These are phyloP conservation scores for Podaxis sp. DNA, from an alignment of 768 basidiomycete species.

Conservation along the genomic window DNA sequence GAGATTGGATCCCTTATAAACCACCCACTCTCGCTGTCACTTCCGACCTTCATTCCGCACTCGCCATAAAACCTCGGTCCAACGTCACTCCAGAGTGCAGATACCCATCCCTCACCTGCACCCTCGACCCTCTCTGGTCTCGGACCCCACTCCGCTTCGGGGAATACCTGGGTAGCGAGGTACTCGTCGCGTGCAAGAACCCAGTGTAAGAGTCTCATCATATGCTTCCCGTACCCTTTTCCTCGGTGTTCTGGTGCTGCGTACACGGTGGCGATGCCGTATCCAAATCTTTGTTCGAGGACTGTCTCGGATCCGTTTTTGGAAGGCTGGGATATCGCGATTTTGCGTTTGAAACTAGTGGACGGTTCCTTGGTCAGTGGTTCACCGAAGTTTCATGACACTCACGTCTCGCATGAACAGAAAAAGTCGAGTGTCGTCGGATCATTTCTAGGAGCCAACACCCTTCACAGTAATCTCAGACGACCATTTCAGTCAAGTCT, in stretches of 20 bases:
- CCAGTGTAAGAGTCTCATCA: slow-evolving; percentile 65
- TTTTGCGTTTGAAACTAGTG: slow-evolving; percentile 32
- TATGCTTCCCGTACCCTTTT: slow-evolving; percentile 58
- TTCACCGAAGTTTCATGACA: slow-evolving; percentile 2
- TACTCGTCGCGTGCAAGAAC: slow-evolving; percentile 24
- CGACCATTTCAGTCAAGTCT: neutral
- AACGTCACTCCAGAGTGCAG: slow-evolving; percentile 30
- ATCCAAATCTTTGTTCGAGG: slow-evolving; percentile 39
- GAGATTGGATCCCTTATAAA: slow-evolving; percentile 29
- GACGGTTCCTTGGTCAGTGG: neutral
- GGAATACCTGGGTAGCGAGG: slow-evolving; percentile 20
- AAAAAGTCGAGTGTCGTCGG: slow-evolving; percentile 53
- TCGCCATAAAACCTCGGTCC: slow-evolving; percentile 24
- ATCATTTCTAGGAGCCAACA: slow-evolving; percentile 52
- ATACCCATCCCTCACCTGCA: slow-evolving; percentile 23
- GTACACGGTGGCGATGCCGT: slow-evolving; percentile 58
- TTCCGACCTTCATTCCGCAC: slow-evolving; percentile 21
- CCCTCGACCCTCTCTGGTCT: slow-evolving; percentile 20
- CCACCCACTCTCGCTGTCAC: slow-evolving; percentile 38
- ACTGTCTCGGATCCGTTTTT: neutral
- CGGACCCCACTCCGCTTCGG: slow-evolving; percentile 24
- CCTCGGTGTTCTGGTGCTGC: slow-evolving; percentile 48
- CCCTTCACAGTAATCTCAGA: slow-evolving; percentile 35
- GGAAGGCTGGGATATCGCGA: slow-evolving; percentile 24
- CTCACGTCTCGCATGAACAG: slow-evolving; percentile 65